Base-by-base conservation (phyloP, 495 filamentous ascomycete species). In the Echria macrotheca region DNA sequence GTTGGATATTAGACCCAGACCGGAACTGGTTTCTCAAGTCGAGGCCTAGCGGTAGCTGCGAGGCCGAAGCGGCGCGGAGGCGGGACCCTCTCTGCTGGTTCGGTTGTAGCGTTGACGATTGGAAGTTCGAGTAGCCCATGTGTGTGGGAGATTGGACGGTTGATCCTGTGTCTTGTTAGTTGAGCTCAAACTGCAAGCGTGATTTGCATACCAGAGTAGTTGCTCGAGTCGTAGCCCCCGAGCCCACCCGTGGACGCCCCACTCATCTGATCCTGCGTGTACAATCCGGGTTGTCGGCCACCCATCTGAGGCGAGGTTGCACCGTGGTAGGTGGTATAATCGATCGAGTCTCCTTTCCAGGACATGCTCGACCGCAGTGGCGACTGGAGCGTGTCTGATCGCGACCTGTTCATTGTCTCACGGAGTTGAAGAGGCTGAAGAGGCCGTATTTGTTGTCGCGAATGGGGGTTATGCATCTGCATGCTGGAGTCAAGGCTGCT, bases 291-390 rank as follows among this genome's bases (percentile, higher is more conserved):
- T 49, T 71, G 74, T 44, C 74, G 59, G 23, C 64, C 63, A 17
- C 57, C 64, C 35, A 77, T 65, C 37, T 69, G 68, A 6, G 75
- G 68, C 46, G 72, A 77, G 14, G 62, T 64, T 11, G 67, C 65
- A 11, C 49, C 54, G 17, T 72, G 64, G 49, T 74, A 75, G 1
- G 65, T 68, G 7, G 64, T 69, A 54, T 81, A 80, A 40, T 81
- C 78, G 33, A 81, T 70, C 0, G 77, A 69, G 51, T 78, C 75
- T 15, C 72, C 77, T 58, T 80, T 80, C 75, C 80, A 83, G 11
- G 78, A 77, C 68, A 79, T 79, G 54, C 76, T 80, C 39, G 79
- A 72, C 45, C 78, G 71, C 37, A 82, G 60, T 1, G 80, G 80
- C 11, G 78, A 79, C 49, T 80, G 77, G 21, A 81, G 56, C 37